Conservation (phyloP, 768 basidiomycete species). For the Cystofilobasidium macerans region DNA sequence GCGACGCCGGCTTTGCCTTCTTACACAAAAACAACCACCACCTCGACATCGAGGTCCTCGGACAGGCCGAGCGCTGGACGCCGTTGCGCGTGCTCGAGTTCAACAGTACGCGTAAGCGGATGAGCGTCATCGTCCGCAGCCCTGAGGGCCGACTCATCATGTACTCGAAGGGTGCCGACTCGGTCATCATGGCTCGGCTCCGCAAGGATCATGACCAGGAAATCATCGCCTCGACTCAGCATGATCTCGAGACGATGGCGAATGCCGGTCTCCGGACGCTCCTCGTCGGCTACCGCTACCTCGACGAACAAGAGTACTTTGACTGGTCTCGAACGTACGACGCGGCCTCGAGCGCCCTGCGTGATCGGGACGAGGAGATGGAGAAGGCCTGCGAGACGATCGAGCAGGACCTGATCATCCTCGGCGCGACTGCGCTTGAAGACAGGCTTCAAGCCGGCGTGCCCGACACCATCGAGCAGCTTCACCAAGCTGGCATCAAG, state of each 20-base stretch:
- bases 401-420: conserved; percentile 68
- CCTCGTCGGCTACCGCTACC: conserved; percentile 68
- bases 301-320: conserved; percentile 73
- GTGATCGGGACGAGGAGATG: conserved; percentile 79
- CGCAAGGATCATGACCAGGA: conserved; percentile 59
- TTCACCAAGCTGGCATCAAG: conserved; percentile 91
- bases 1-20: conserved; percentile 90
- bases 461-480: conserved; percentile 82
- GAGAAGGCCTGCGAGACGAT: conserved; percentile 75
- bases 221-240: conserved; percentile 64
- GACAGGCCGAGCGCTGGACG: conserved; percentile 69
- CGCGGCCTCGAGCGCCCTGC: conserved; percentile 60
- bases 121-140: conserved; percentile 80
- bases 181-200: conserved; percentile 80
- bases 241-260: conserved; percentile 87
- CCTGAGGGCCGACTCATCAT: conserved; percentile 71
- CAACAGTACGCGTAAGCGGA: conserved; percentile 84
- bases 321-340: conserved; percentile 72
- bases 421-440: conserved; percentile 92
- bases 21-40: conserved; percentile 59
- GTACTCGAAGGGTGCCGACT: conserved; percentile 96
- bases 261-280: conserved; percentile 85
- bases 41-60: conserved; percentile 63
- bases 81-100: conserved; percentile 79
- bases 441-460: conserved; percentile 97